Conservation (phyloP, 2,329 filamentous ascomycete species). For the Clarireedia monteithiana region DNA sequence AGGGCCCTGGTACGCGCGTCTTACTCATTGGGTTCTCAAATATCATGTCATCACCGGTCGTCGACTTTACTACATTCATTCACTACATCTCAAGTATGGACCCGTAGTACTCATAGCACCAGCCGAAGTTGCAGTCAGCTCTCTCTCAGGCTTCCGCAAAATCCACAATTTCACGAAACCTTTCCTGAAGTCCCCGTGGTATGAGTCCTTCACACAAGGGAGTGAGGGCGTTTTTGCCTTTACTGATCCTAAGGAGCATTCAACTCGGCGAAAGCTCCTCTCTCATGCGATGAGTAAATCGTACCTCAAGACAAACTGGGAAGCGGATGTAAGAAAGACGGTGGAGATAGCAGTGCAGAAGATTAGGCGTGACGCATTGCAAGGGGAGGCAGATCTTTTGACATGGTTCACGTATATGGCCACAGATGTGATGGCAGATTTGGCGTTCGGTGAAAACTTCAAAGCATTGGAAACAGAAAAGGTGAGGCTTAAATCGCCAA, state of each 20-base stretch:
- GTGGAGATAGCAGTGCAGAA: conserved; percentile 34
- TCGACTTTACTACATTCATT: background rate
- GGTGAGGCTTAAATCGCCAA: conserved; percentile 27
- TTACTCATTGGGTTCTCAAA: background rate
- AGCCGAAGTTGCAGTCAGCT: background rate
- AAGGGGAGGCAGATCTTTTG: conserved; percentile 36
- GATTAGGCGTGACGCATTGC: conserved; percentile 37
- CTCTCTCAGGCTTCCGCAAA: background rate
- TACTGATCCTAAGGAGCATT: background rate
- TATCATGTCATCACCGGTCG: background rate
- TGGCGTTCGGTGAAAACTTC: conserved; percentile 50
- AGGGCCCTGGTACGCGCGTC: background rate
- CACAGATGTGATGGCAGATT: conserved; percentile 45
- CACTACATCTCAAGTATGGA: background rate
- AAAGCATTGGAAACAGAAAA: conserved; percentile 41
- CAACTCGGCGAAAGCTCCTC: background rate
- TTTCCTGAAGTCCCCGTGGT: background rate
- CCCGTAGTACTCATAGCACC: background rate
- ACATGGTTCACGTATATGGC: conserved; percentile 49
- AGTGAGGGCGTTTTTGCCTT: background rate
- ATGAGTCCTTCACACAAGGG: rapidly evolving
- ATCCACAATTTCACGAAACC: background rate
- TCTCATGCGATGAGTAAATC: background rate
- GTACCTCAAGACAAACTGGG: background rate
- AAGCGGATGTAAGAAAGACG: conserved; percentile 15